Base-by-base conservation (phyloP, 441 rosid genomes). In the Pelargonium myrrhifolium region DNA sequence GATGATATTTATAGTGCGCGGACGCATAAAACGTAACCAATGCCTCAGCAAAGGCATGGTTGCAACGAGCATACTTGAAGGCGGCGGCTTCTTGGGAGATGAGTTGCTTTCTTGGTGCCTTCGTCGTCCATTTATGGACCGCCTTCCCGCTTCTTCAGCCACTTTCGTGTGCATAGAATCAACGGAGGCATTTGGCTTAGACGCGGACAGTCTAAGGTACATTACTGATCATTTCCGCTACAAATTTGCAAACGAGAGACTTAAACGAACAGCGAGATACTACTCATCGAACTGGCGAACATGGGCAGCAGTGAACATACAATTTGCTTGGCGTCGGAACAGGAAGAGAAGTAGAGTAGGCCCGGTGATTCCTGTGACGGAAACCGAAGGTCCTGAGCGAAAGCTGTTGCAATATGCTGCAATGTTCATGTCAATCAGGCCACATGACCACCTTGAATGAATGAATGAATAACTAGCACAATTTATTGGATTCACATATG, bases 371-470 rank as follows among this genome's bases (percentile, higher is more conserved):
- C 70, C 77, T 75, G 78, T 66, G 5, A 10, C 8, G 2, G 78
- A 71, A 14, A 77, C 62, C 8, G 81, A 76, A 15, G 68, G 76
- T 17, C 55, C 65, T 3, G 84, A 83, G 3, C 78, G 80, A 9
- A 59, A 78, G 69, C 79, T 88, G 49, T 75, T 78, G 9, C 86
- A 77, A 68, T 88, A 84, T 69, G 93, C 93, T 55, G 90, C 90
- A 0, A 77, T 88, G 88, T 88, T 88, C 77, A 72, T 88, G 94
- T 85, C 94, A 20, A 65, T 88, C n/a, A 81, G 88, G 69, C 94
- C 94, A 45, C 91, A 88, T 64, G 94, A 88, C 64, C 94, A 88
- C 71, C 89, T 88, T 11, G 91, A 88, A 43, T 88, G 74, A 76
- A 31, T 11, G 6, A 6, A 2, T 7, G 17, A 45, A 3, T 28